Evolutionary conservation across 129 eudicot genomes (phyloP).

Genomic region (Escallonia rubra): DNA sequence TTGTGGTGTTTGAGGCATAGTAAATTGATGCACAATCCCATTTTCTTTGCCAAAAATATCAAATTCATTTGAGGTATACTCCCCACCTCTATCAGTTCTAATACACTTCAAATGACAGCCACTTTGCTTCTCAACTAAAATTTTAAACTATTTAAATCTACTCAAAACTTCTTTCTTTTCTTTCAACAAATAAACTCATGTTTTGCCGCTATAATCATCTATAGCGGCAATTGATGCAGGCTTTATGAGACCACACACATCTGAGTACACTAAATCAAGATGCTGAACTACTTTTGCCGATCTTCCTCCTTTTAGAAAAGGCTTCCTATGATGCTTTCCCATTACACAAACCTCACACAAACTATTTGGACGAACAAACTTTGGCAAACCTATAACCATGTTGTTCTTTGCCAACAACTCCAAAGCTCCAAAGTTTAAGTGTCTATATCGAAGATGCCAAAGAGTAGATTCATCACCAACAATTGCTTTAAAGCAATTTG

Average conservation of each 20-base stretch:
- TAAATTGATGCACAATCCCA: background rate
- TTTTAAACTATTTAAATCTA: constrained; percentile 1
- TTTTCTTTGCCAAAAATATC: background rate
- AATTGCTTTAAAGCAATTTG: background rate
- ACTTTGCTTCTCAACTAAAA: background rate
- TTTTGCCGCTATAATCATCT: constrained; percentile 12
- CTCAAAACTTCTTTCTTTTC: constrained; percentile 8
- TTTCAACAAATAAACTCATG: background rate
- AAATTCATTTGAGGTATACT: background rate
- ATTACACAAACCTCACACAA: background rate
- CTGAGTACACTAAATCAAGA: constrained; percentile 2
- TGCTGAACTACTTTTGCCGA: background rate
- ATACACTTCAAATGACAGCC: background rate
- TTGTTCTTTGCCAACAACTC: background rate
- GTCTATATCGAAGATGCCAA: background rate
- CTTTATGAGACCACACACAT: constrained; percentile 5
- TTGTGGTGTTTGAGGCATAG: background rate
- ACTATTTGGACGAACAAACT: background rate
- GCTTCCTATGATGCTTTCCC: constrained; percentile 7
- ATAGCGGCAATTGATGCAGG: constrained; percentile 1
- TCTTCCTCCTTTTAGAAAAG: background rate
- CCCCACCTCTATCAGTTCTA: background rate
- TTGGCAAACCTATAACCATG: constrained; percentile 10
- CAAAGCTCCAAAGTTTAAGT: background rate
- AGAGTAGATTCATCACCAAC: background rate